phyloP scores from a whole-genome alignment of 2,329 filamentous ascomycete species.

The Phialophora tarda region DNA sequence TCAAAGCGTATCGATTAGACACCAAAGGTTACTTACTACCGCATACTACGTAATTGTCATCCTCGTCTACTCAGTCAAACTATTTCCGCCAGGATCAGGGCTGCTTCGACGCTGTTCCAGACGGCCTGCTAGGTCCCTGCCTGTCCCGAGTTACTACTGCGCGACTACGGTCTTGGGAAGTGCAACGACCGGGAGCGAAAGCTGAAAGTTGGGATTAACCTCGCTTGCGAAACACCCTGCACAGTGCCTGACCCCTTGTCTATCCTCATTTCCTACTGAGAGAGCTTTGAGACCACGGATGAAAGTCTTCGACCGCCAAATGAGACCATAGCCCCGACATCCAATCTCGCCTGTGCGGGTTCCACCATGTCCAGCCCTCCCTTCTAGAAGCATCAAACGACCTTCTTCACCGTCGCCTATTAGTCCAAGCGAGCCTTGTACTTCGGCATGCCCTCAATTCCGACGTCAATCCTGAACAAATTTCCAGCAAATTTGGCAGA shows the following conservation, averaged over 20 bases:
- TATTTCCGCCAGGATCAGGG: slow-evolving; percentile 2
- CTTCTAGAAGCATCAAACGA: slow-evolving; percentile 26
- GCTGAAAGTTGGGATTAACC: background rate
- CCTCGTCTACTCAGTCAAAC: slow-evolving; percentile 6
- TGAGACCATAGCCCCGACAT: slow-evolving; percentile 5
- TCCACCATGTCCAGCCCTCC: background rate
- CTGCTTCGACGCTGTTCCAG: background rate
- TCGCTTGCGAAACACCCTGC: background rate
- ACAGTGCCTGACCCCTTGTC: background rate
- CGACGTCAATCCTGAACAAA: slow-evolving; percentile 54
- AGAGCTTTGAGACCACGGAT: background rate
- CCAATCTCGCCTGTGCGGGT: slow-evolving; percentile 15
- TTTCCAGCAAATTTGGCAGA: slow-evolving; percentile 71
- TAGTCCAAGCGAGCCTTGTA: slow-evolving; percentile 66
- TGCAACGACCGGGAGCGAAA: background rate
- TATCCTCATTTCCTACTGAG: background rate
- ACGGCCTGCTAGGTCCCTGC: background rate
- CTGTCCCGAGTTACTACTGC: no score
- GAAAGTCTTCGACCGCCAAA: background rate
- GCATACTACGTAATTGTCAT: background rate
- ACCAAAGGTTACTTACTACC: background rate
- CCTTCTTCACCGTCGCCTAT: slow-evolving; percentile 6
- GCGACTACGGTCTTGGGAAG: background rate
- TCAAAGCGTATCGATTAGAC: background rate
- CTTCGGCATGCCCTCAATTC: slow-evolving; percentile 61